A percentile compares a stretch with the other conserved stretches of the same genome.
phyloP scores from a whole-genome alignment of 768 basidiomycete species.

The Suillus tomentosus region DNA sequence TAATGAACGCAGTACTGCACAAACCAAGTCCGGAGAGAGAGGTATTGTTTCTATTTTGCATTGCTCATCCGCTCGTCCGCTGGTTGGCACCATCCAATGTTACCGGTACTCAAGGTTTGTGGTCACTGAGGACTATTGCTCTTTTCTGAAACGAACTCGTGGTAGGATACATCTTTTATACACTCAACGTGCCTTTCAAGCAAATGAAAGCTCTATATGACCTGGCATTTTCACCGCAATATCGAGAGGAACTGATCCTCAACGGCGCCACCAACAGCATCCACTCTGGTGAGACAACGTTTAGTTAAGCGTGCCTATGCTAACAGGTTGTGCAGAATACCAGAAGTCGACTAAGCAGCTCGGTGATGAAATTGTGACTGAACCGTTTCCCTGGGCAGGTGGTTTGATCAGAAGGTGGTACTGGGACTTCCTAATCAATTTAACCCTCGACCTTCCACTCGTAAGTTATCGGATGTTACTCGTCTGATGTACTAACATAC shows the following conservation, averaged over 20 bases:
- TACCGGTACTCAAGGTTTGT: slow-evolving; percentile 37
- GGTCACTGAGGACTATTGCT: not conserved
- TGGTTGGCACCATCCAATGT: slow-evolving; percentile 38
- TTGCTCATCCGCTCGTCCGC: slow-evolving; percentile 32
- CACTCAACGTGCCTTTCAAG: slow-evolving; percentile 37
- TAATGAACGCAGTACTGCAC: slow-evolving; percentile 20
- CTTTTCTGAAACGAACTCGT: slow-evolving; percentile 1
- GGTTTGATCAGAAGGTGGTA: slow-evolving; percentile 32
- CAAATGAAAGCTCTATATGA: slow-evolving; percentile 41
- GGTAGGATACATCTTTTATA: slow-evolving; percentile 44
- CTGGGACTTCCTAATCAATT: slow-evolving; percentile 35
- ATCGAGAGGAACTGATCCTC: slow-evolving; percentile 37
- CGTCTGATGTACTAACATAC: slow-evolving; percentile 1
- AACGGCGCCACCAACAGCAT: slow-evolving; percentile 39
- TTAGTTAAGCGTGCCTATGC: not conserved
- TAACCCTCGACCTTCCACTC: slow-evolving; percentile 37
- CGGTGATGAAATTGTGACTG: slow-evolving; percentile 31
- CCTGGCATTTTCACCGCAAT: slow-evolving; percentile 39
- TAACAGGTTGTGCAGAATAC: slow-evolving; percentile 36
- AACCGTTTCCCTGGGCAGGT: slow-evolving; percentile 25
- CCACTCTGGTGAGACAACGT: slow-evolving; percentile 27
- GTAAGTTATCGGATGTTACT: slow-evolving; percentile 24
- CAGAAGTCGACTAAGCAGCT: slow-evolving; percentile 31
- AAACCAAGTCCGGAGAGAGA: slow-evolving; percentile 30
- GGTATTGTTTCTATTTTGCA: slow-evolving; percentile 29